Evolutionary conservation across 306 rosid genomes (phyloP).

Genomic region (Corylus avellana): DNA sequence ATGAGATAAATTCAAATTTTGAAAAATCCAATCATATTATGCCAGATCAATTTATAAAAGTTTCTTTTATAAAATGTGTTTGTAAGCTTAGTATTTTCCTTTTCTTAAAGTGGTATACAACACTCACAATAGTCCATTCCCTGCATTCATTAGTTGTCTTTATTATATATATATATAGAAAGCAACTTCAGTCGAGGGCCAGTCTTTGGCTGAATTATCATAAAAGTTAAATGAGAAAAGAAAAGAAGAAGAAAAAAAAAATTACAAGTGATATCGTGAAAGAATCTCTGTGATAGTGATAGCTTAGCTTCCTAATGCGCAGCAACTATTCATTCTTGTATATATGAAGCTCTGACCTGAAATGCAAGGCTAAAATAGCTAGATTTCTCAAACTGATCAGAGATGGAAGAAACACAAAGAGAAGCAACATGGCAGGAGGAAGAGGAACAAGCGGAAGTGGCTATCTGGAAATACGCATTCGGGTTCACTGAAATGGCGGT

Average conservation of each 20-base stretch:
- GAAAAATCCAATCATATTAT: no score
- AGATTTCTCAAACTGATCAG: not conserved
- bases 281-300: not conserved
- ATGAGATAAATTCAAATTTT: no score
- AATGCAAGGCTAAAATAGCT: not conserved
- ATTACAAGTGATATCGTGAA: not conserved
- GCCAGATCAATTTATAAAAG: no score
- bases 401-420: slow-evolving; percentile 28
- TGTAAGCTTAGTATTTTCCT: no score
- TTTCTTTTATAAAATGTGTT: no score
- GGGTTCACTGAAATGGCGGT: slow-evolving; percentile 62
- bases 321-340: not conserved
- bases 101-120: no score
- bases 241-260: not conserved
- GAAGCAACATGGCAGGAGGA: slow-evolving; percentile 23
- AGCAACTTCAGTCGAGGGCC: not conserved
- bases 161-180: not conserved
- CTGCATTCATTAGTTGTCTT: no score
- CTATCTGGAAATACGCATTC: slow-evolving; percentile 48
- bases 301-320: not conserved
- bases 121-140: no score
- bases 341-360: not conserved
- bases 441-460: slow-evolving; percentile 36
- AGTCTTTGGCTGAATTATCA: not conserved
- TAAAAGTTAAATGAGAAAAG: not conserved